A percentile compares a stretch with the other conserved stretches of the same genome.
Conservation (phyloP, 2,329 filamentous ascomycete species). For the Epicoccum sorghinum region DNA sequence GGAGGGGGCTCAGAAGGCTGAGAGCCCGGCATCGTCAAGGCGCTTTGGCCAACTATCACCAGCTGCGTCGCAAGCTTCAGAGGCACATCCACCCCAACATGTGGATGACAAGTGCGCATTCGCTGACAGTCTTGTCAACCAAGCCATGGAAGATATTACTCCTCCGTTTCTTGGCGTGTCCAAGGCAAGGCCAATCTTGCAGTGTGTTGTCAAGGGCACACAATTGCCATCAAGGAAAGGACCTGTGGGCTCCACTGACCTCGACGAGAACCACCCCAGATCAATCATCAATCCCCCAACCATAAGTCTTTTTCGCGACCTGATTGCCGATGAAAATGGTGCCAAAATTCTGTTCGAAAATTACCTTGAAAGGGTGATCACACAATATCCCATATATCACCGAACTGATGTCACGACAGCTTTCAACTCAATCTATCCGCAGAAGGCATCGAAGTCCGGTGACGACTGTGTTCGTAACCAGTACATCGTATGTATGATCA, state of each 20-base stretch:
- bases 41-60: slow-evolving; percentile 31
- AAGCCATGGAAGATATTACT: slow-evolving; percentile 45
- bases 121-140: slow-evolving; percentile 40
- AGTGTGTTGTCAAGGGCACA: slow-evolving; percentile 45
- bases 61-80: slow-evolving; percentile 31
- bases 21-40: slow-evolving; percentile 22
- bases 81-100: slow-evolving; percentile 21
- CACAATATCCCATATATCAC: slow-evolving; percentile 48
- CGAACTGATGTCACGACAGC: slow-evolving; percentile 40
- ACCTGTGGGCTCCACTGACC: slow-evolving; percentile 41
- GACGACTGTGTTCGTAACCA: slow-evolving; percentile 39
- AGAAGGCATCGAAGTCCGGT: slow-evolving; percentile 27
- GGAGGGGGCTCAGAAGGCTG: slow-evolving; percentile 24
- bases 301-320: slow-evolving; percentile 30
- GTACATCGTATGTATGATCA: slow-evolving; percentile 46
- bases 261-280: slow-evolving; percentile 44
- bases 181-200: slow-evolving; percentile 38
- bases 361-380: slow-evolving; percentile 43
- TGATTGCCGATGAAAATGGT: slow-evolving; percentile 39
- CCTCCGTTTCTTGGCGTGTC: slow-evolving; percentile 45
- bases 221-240: slow-evolving; percentile 44
- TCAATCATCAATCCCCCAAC: slow-evolving; percentile 46
- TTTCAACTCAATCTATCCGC: slow-evolving; percentile 42
- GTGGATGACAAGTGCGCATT: slow-evolving; percentile 35
- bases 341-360: slow-evolving; percentile 41